Evolutionary conservation across 1,284 basidiomycete genomes (phyloP).

Genomic region (Cryptococcus wingfieldii): DNA sequence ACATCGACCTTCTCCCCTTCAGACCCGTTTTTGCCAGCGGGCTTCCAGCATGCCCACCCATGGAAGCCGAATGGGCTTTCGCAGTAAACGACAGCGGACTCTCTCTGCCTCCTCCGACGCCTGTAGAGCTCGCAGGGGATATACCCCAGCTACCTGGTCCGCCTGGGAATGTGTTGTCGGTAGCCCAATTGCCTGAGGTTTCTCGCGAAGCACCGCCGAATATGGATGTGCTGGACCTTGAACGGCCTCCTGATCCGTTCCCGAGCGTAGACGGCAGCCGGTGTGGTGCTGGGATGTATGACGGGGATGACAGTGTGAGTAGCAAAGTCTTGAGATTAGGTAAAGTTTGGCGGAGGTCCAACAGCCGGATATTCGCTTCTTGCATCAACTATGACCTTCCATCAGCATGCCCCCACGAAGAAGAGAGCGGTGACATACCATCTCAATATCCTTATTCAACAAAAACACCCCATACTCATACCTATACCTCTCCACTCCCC

Average conservation of each 20-base stretch:
- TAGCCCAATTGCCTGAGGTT: neutral
- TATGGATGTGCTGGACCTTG: neutral
- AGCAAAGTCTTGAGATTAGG: constrained; percentile 93
- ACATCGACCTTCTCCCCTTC: constrained; percentile 1
- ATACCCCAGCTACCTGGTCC: neutral
- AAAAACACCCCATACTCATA: constrained; percentile 98
- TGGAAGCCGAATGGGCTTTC: neutral
- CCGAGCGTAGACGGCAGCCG: neutral
- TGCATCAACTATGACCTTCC: constrained; percentile 69
- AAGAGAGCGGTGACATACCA: constrained; percentile 55
- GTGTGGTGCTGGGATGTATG: constrained; percentile 2
- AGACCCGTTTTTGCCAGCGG: neutral
- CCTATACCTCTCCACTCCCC: constrained; percentile 89
- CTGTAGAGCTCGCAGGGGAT: neutral
- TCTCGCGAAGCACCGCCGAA: neutral
- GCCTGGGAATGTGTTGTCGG: neutral
- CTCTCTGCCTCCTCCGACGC: neutral
- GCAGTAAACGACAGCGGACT: neutral
- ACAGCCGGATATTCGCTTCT: constrained; percentile 74
- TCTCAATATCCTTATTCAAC: constrained; percentile 94
- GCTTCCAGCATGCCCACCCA: neutral
- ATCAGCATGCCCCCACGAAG: neutral
- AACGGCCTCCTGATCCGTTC: neutral
- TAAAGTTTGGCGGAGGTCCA: constrained; percentile 92
- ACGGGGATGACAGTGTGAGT: constrained; percentile 60